phyloP scores from a whole-genome alignment of 495 filamentous ascomycete species.

The Bryoglossum gracile region DNA sequence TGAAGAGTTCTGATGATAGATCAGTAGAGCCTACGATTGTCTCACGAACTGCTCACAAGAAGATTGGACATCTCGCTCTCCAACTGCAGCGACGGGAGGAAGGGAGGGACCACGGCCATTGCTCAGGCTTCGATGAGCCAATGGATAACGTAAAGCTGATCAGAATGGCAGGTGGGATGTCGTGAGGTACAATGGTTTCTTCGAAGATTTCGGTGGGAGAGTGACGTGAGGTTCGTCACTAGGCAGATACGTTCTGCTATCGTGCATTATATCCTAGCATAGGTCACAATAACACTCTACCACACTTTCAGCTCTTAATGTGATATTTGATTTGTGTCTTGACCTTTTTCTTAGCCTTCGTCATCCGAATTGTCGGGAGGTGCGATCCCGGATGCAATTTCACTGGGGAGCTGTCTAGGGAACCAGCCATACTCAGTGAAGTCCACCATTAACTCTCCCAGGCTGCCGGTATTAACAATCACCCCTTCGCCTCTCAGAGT shows the following conservation, averaged over 20 bases:
- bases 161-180: slow-evolving; percentile 16
- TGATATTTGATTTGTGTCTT: background rate
- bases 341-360: background rate
- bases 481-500: slow-evolving; percentile 64
- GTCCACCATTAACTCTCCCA: slow-evolving; percentile 67
- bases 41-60: slow-evolving; percentile 11
- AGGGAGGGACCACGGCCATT: slow-evolving; percentile 24
- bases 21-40: slow-evolving; percentile 18
- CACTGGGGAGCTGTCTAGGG: slow-evolving; percentile 44
- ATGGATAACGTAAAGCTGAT: slow-evolving; percentile 21
- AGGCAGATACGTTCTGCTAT: slow-evolving; percentile 8
- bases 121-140: slow-evolving; percentile 9
- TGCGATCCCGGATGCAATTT: slow-evolving; percentile 17
- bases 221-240: slow-evolving; percentile 2
- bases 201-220: slow-evolving; percentile 9
- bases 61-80: slow-evolving; percentile 22
- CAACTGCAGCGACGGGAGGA: slow-evolving; percentile 23
- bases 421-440: slow-evolving; percentile 71
- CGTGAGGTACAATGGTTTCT: slow-evolving; percentile 10
- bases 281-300: slow-evolving; percentile 18
- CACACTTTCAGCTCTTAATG: background rate
- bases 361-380: slow-evolving; percentile 15
- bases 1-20: slow-evolving; percentile 14
- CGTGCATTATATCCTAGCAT: slow-evolving; percentile 21
- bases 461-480: slow-evolving; percentile 49